Evolutionary conservation across 768 basidiomycete genomes (phyloP), one percentile per base, ranked within the genome.

Genomic region (Termitomyces sp.): DNA sequence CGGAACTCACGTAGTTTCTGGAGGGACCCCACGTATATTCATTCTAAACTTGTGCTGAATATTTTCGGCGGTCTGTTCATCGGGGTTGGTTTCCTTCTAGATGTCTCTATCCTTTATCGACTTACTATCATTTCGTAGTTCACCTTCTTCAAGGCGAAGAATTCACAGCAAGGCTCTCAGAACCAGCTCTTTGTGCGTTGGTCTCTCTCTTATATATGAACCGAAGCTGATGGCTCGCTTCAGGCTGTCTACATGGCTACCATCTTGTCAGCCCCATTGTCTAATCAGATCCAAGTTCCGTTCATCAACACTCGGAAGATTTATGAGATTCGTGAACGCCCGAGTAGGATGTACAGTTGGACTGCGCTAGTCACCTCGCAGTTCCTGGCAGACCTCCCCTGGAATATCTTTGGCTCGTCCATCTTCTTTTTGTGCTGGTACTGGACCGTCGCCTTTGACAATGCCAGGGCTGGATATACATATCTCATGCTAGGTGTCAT

Each of bases 361-460:
- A 73, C 80, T 0, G 83, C 84, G 0, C 70, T 85, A 31, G 64
- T 82, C 13, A 80, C 83, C 0, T 73, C 83, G 0, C 82, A 83
- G 57, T 74, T 86, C 57, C 58, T 83, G 4, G 76, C 78, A 7
- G 86, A 87, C 60, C 60, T 87, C 2, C 86, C 86, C 0, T 87
- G 84, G 82, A 86, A 87, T 60, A 80, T 87, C 18, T 15, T 84
- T 1, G 82, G 82, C 26, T 81, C 85, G 0, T 74, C 78, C 0
- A 47, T 89, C 5, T 85, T 83, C 75, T 90, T 83, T 74, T 65
- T 85, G 20, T 86, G 82, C 66, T 90, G 87, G 87, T 90, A 80
- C 67, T 88, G 84, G 83, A 85, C 86, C 1, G 83, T 88, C 24
- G 86, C 84, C 1, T 84, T 84, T 65, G 74, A 75, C 2, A 73